Base-by-base conservation (phyloP, 495 filamentous ascomycete genomes). In the Penicillium coprophilum region DNA sequence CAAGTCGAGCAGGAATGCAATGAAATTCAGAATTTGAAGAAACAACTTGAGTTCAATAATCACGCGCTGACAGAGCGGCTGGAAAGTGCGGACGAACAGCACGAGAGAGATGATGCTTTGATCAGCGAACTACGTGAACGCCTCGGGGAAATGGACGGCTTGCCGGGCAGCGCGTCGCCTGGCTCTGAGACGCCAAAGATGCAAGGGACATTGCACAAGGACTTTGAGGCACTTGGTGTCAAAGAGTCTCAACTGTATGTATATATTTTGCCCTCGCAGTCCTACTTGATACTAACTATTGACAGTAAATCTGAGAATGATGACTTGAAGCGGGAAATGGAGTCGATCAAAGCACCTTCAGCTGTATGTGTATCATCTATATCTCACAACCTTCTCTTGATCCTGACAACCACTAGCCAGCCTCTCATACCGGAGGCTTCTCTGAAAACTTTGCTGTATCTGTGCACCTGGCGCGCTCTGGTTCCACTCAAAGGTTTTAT, bases 1-100 rank as follows among this genome's bases (percentile, higher is more conserved):
- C 82, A 80, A 30, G 80, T 83, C 55, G 85, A 88, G 61, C 80
- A 83, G 60, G 82, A 85, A 41, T 78, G 81, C 55, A 82, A 76
- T 57, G 84, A 87, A 40, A 75, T 83, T 31, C 82, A 81, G 55
- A 77, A 75, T 28, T 72, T 81, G 31, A 80, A 81, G 59, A 79
- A 79, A 50, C 77, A 81, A 43, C 67, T 86, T 13, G 81, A 86
- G 57, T 73, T 81, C 56, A 82, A 87, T 50, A 82, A 84, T 50
- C 75, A 81, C 20, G 70, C 77, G n/a, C 72, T 85, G 1, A 71
- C 73, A 10, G 79, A 84, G 53, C 77, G 80, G 41, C 72, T 81
- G 1, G 71, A 82, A 45, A 76, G 76, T 47, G 75, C 79, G 3
- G 74, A 80, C 49, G 82, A 87, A 51, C 73, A 82, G 40, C 79